phyloP scores from a whole-genome alignment of 2,329 filamentous ascomycete species.

The Venturia oleaginea region DNA sequence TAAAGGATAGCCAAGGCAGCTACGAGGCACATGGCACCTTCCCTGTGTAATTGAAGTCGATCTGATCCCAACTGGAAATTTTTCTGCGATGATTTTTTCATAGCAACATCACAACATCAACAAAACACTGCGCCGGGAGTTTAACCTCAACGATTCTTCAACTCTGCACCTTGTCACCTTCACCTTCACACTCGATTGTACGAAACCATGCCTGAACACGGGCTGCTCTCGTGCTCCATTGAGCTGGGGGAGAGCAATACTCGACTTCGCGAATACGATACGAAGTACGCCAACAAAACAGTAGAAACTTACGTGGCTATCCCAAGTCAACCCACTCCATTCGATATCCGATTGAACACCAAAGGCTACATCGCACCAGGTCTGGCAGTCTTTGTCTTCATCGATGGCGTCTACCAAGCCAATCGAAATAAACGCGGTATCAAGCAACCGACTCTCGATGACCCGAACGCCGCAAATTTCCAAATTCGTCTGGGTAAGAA shows the following conservation, averaged over 20 bases:
- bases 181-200: not conserved
- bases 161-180: not conserved
- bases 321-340: slow-evolving; percentile 35
- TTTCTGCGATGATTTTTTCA: not conserved
- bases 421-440: slow-evolving; percentile 44
- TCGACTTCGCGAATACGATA: slow-evolving; percentile 41
- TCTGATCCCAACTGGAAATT: not conserved
- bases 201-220: slow-evolving; percentile 43
- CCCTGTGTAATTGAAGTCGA: not conserved
- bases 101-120: not conserved
- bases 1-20: not conserved
- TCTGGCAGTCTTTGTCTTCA: slow-evolving; percentile 46
- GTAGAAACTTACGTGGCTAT: slow-evolving; percentile 45
- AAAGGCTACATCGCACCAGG: slow-evolving; percentile 44
- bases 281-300: slow-evolving; percentile 41
- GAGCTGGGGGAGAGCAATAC: slow-evolving; percentile 37
- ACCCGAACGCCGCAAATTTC: slow-evolving; percentile 26
- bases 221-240: slow-evolving; percentile 43
- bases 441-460: slow-evolving; percentile 23
- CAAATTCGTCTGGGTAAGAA: slow-evolving; percentile 46
- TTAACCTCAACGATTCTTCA: not conserved
- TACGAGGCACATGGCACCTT: not conserved
- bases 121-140: not conserved
- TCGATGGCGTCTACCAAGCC: slow-evolving; percentile 49
- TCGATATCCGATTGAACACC: slow-evolving; percentile 41